These are phyloP conservation scores for Tuber magnatum DNA, from an alignment of 495 filamentous ascomycete genomes.

Conservation along the genomic window DNA sequence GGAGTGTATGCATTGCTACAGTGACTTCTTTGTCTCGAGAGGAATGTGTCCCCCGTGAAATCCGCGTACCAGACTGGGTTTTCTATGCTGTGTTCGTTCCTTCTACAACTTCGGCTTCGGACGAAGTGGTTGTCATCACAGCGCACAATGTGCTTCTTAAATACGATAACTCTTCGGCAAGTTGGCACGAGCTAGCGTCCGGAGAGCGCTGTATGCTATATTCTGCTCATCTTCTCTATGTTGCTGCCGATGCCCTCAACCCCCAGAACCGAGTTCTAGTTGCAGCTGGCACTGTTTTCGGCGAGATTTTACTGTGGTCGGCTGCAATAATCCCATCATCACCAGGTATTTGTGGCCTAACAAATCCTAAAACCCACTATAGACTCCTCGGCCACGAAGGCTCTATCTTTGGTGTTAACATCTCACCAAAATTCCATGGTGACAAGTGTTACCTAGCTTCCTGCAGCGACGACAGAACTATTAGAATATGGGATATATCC, in stretches of 20 bases:
- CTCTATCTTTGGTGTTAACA: constrained; percentile 79
- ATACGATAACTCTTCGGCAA: constrained; percentile 36
- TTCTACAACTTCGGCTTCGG: neutral
- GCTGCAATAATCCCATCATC: constrained; percentile 44
- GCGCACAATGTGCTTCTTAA: constrained; percentile 73
- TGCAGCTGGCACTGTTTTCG: constrained; percentile 85
- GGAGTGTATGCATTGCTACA: constrained; percentile 41
- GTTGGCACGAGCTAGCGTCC: constrained; percentile 47
- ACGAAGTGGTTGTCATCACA: constrained; percentile 53
- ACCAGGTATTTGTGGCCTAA: neutral
- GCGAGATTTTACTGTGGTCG: constrained; percentile 87
- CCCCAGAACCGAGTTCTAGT: constrained; percentile 57
- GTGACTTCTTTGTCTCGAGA: constrained; percentile 17
- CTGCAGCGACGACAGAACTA: constrained; percentile 90
- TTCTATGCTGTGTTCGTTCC: constrained; percentile 60
- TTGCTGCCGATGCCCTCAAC: constrained; percentile 38
- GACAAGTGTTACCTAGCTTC: constrained; percentile 63
- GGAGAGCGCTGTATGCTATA: constrained; percentile 83
- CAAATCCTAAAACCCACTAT: constrained; percentile 49
- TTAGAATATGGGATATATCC: constrained; percentile 80
- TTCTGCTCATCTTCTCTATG: constrained; percentile 58
- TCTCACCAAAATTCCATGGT: constrained; percentile 55
- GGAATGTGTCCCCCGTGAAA: constrained; percentile 23
- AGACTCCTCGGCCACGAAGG: constrained; percentile 86
- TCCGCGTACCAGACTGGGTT: constrained; percentile 68